phyloP scores from a whole-genome alignment of 1,284 basidiomycete species.

The Ganoderma resinaceum region DNA sequence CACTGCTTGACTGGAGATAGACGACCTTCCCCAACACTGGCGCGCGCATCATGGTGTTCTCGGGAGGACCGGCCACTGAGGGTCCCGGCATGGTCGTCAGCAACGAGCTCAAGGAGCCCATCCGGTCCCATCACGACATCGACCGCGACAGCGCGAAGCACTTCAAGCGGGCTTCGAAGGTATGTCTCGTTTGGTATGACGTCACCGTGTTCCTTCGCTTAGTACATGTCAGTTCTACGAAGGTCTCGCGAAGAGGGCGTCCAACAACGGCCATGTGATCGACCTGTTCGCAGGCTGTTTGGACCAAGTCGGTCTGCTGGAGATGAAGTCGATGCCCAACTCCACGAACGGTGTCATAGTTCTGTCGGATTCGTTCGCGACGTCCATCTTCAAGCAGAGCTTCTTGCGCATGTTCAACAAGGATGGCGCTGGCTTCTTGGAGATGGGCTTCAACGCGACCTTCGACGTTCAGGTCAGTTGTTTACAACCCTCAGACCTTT shows the following conservation, averaged over 20 bases:
- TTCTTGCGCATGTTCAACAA: slow-evolving; percentile 96
- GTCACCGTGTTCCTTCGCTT: slow-evolving; percentile 15
- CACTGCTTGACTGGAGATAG: slow-evolving; percentile 41
- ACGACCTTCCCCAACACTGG: slow-evolving; percentile 97
- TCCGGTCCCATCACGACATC: slow-evolving; percentile 99
- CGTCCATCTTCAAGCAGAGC: slow-evolving; percentile 98
- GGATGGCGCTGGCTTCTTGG: slow-evolving; percentile 91
- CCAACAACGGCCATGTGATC: slow-evolving; percentile 94
- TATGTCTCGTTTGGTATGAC: slow-evolving; percentile 41
- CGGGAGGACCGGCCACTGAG: slow-evolving; percentile 96
- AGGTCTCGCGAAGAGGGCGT: slow-evolving; percentile 90
- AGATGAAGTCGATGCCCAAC: slow-evolving; percentile 97
- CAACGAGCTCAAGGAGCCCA: slow-evolving; percentile 96
- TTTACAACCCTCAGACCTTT: background rate
- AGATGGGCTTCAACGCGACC: slow-evolving; percentile 99
- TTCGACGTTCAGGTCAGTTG: slow-evolving; percentile 90
- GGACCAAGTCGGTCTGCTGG: slow-evolving; percentile 96
- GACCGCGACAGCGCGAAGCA: slow-evolving; percentile 98
- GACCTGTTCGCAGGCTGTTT: slow-evolving; percentile 98
- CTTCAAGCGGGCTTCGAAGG: slow-evolving; percentile 97
- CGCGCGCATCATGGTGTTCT: slow-evolving; percentile 95
- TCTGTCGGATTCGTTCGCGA: slow-evolving; percentile 96
- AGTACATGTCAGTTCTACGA: slow-evolving; percentile 84
- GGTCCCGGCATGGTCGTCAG: slow-evolving; percentile 97
- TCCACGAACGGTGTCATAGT: slow-evolving; percentile 97